phyloP scores from a whole-genome alignment of 176 grass and related monocot species.

The Areca catechu region DNA sequence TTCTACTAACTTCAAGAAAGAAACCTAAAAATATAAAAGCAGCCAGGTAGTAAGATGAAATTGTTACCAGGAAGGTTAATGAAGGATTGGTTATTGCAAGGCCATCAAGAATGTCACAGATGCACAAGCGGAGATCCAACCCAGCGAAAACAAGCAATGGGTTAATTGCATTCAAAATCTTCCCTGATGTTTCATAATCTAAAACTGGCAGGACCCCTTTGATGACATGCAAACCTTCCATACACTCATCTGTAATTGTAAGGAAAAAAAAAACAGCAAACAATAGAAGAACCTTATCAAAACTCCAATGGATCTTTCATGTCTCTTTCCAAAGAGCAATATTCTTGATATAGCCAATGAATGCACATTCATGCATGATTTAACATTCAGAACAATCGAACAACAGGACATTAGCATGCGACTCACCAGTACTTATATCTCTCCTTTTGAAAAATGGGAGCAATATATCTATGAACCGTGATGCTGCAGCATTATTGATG shows the following conservation, averaged over 20 bases:
- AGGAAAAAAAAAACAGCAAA: slow-evolving; percentile 18
- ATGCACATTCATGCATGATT: too few species aligned
- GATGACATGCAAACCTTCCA: slow-evolving; percentile 62
- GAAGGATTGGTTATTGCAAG: slow-evolving; percentile 56
- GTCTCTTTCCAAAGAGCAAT: too few species aligned
- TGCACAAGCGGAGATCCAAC: slow-evolving; percentile 57
- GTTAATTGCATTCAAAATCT: slow-evolving; percentile 59
- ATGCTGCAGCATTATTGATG: slow-evolving; percentile 43
- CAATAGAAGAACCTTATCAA: neutral
- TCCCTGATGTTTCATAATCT: slow-evolving; percentile 35
- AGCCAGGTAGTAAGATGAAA: slow-evolving; percentile 12
- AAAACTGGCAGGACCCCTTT: slow-evolving; percentile 60
- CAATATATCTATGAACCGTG: slow-evolving; percentile 55
- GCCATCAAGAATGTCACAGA: slow-evolving; percentile 62
- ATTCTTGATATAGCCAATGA: too few species aligned
- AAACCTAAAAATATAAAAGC: slow-evolving; percentile 9
- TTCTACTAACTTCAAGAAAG: neutral
- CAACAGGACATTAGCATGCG: too few species aligned
- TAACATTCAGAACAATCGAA: too few species aligned
- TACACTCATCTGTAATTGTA: slow-evolving; percentile 48
- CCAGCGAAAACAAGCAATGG: slow-evolving; percentile 62
- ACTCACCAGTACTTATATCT: slow-evolving; percentile 43
- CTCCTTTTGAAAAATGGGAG: slow-evolving; percentile 86
- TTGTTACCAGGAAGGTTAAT: slow-evolving; percentile 54
- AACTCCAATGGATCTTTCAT: too few species aligned